Conservation (phyloP, 2,329 filamentous ascomycete species). For the Pyrenochaeta sp. region DNA sequence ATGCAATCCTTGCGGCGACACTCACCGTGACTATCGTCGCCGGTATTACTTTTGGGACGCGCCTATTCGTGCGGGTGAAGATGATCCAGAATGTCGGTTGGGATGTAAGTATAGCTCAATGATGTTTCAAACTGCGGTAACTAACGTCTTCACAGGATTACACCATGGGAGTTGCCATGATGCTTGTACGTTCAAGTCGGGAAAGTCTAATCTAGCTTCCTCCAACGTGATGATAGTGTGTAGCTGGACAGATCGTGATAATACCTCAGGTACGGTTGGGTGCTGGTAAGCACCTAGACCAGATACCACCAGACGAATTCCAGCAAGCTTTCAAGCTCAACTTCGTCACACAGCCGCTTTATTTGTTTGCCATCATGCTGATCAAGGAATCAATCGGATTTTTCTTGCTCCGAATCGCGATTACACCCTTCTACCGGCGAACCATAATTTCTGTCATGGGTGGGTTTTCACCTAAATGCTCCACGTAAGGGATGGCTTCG, state of each 20-base stretch:
- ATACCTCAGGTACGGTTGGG: slow-evolving; percentile 54
- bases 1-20: slow-evolving; percentile 53
- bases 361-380: slow-evolving; percentile 55
- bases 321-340: slow-evolving; percentile 56
- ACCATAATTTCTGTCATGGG: slow-evolving; percentile 57
- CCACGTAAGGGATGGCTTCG: background rate
- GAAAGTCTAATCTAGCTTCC: slow-evolving; percentile 10
- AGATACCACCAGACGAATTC: slow-evolving; percentile 50
- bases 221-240: slow-evolving; percentile 27
- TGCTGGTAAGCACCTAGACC: slow-evolving; percentile 57
- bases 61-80: slow-evolving; percentile 58
- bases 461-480: slow-evolving; percentile 28
- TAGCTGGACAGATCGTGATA: slow-evolving; percentile 53
- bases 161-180: slow-evolving; percentile 53
- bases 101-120: slow-evolving; percentile 51
- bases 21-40: slow-evolving; percentile 53
- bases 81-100: slow-evolving; percentile 61
- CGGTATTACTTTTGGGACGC: slow-evolving; percentile 50
- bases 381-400: slow-evolving; percentile 61
- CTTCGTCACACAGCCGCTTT: slow-evolving; percentile 58
- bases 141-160: slow-evolving; percentile 13
- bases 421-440: slow-evolving; percentile 50
- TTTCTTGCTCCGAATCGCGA: slow-evolving; percentile 58
- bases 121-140: background rate
- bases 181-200: slow-evolving; percentile 49